Percentiles rank a stretch among this genome's conserved stretches.
These are phyloP conservation scores for Monilinia vaccinii-corymbosi DNA, from an alignment of 2,329 filamentous ascomycete genomes.

Conservation along the genomic window DNA sequence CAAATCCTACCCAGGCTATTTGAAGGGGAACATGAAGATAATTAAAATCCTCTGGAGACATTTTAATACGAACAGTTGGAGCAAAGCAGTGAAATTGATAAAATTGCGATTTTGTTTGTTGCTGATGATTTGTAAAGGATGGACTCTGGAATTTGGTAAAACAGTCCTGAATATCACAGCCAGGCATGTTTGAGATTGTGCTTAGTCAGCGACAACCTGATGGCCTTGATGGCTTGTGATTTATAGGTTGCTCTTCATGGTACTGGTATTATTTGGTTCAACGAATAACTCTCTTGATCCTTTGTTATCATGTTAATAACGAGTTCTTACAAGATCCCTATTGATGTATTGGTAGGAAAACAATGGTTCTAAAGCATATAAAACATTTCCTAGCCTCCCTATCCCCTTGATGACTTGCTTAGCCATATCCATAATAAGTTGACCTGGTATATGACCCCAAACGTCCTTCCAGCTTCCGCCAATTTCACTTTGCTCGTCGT, in stretches of 20 bases:
- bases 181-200: neutral
- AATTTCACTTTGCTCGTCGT: neutral
- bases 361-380: too few relatives aligned
- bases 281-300: neutral
- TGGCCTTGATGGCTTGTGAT: neutral
- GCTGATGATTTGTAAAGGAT: neutral
- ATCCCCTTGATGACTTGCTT: too few relatives aligned
- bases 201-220: neutral
- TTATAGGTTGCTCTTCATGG: neutral
- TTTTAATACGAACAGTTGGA: neutral
- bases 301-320: too few relatives aligned
- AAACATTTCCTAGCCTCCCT: too few relatives aligned
- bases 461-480: neutral
- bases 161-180: neutral
- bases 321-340: too few relatives aligned
- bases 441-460: neutral
- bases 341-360: too few relatives aligned
- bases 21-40: neutral
- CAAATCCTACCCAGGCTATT: neutral
- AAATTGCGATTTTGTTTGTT: neutral
- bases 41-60: neutral
- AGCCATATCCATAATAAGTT: too few relatives aligned
- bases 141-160: neutral
- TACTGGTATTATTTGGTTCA: neutral
- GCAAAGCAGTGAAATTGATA: neutral